Percentiles rank a stretch among this genome's conserved stretches.
Evolutionary conservation across 805 yeast genomes (phyloP).

Genomic region (Naumovozyma dairenensis): DNA sequence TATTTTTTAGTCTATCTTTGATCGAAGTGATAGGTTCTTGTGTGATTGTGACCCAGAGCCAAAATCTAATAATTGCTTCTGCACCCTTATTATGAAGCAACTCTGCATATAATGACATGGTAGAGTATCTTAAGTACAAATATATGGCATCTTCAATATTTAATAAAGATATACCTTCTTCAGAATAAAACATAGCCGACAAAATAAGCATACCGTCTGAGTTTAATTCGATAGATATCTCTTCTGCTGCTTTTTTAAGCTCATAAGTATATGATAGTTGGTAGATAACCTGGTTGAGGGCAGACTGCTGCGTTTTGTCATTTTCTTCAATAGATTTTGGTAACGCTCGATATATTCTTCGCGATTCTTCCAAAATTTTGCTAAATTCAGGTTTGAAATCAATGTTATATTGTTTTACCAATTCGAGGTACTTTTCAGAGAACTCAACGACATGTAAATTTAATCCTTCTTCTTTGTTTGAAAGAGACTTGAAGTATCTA

Average conservation of each 20-base stretch:
- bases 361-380: constrained; percentile 30
- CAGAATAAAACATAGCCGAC: constrained; percentile 16
- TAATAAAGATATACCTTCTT: constrained; percentile 9
- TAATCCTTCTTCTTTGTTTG: background rate
- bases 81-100: constrained; percentile 17
- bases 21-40: constrained; percentile 13
- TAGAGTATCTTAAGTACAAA: constrained; percentile 31
- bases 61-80: constrained; percentile 26
- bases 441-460: constrained; percentile 8
- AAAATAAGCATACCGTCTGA: constrained; percentile 28
- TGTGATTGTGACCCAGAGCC: constrained; percentile 30
- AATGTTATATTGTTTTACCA: constrained; percentile 56
- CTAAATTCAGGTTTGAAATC: constrained; percentile 36
- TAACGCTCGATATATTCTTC: constrained; percentile 31
- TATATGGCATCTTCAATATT: constrained; percentile 27
- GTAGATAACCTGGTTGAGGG: constrained; percentile 30
- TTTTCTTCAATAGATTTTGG: constrained; percentile 14
- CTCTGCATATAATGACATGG: constrained; percentile 33
- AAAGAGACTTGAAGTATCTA: constrained; percentile 15
- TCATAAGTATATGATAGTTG: constrained; percentile 31
- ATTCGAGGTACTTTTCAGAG: constrained; percentile 32
- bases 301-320: constrained; percentile 22
- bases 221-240: constrained; percentile 23
- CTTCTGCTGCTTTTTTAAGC: constrained; percentile 22
- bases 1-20: constrained; percentile 6